Evolutionary conservation across 2,329 filamentous ascomycete genomes (phyloP).

Genomic region (Cordyceps fumosorosea): DNA sequence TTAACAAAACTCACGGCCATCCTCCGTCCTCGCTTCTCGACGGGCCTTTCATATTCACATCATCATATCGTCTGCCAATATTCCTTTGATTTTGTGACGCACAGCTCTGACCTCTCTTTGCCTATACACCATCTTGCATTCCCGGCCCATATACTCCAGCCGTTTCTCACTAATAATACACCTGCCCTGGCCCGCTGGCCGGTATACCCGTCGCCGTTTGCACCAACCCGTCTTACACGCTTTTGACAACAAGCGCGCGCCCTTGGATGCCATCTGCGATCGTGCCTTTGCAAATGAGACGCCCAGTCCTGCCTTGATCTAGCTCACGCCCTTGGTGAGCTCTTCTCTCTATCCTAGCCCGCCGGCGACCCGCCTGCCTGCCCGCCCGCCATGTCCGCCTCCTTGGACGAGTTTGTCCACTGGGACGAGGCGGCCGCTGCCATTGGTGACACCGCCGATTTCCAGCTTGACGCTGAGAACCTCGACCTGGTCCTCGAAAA

Average conservation of each 20-base stretch:
- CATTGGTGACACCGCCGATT: slow-evolving; percentile 22
- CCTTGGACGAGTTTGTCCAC: slow-evolving; percentile 58
- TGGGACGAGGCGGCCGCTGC: slow-evolving; percentile 47
- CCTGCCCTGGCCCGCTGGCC: too few species aligned
- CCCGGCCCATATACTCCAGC: neutral
- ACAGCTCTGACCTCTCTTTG: neutral
- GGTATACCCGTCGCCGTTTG: neutral
- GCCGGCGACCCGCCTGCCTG: neutral
- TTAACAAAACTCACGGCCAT: slow-evolving; percentile 10
- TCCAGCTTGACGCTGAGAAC: slow-evolving; percentile 26
- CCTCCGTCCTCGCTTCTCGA: slow-evolving; percentile 1
- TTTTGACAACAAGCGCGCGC: neutral
- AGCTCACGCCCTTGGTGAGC: slow-evolving; percentile 10
- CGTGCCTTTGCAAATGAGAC: slow-evolving; percentile 13
- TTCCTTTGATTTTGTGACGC: neutral
- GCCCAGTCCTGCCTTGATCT: slow-evolving; percentile 19
- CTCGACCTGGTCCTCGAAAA: slow-evolving; percentile 51
- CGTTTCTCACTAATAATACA: neutral
- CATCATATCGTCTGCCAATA: neutral
- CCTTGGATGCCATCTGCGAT: slow-evolving; percentile 7
- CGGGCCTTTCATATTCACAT: slow-evolving; percentile 4
- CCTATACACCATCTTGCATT: neutral
- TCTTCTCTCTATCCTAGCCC: neutral
- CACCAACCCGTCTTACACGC: slow-evolving; percentile 4
- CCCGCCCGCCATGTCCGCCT: slow-evolving; percentile 23